These are phyloP conservation scores for Rauvolfia tetraphylla DNA, from an alignment of 257 asterid species.

Conservation along the genomic window DNA sequence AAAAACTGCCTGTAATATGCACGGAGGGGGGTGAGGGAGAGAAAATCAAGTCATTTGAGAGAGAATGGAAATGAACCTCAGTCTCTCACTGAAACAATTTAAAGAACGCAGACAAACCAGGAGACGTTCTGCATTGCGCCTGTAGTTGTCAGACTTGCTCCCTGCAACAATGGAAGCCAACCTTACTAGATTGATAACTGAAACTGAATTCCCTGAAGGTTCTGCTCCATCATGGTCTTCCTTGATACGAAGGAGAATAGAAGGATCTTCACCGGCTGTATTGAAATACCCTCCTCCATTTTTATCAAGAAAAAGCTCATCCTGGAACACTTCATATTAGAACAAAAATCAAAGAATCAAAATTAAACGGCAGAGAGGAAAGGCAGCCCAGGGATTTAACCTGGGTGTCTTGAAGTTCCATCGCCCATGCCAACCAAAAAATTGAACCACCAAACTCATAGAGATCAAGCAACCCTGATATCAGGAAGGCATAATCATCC, in stretches of 20 bases:
- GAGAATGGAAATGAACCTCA: background rate
- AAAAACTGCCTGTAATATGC: constrained; percentile 60
- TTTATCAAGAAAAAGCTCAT: constrained; percentile 77
- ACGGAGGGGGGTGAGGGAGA: background rate
- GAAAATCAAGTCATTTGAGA: background rate
- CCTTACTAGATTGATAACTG: constrained; percentile 71
- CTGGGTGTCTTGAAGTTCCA: constrained; percentile 76
- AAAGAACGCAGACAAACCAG: constrained; percentile 40
- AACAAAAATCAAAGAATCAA: background rate
- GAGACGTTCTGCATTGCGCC: constrained; percentile 57
- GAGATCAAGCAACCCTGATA: constrained; percentile 71
- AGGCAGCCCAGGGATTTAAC: constrained; percentile 25
- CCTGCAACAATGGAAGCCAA: constrained; percentile 62
- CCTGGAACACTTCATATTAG: constrained; percentile 36
- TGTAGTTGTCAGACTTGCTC: constrained; percentile 42
- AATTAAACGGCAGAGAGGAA: background rate
- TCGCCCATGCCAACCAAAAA: constrained; percentile 84
- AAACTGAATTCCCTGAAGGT: constrained; percentile 91
- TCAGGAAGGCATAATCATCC: constrained; percentile 84
- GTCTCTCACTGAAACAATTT: background rate
- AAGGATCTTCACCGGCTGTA: constrained; percentile 83
- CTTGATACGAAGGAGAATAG: constrained; percentile 86
- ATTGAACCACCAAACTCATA: constrained; percentile 76
- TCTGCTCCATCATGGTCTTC: constrained; percentile 98
- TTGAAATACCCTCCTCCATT: constrained; percentile 91